Evolutionary conservation across 176 grass and related monocot genomes (phyloP).

Genomic region (bread wheat (Triticum aestivum)): DNA sequence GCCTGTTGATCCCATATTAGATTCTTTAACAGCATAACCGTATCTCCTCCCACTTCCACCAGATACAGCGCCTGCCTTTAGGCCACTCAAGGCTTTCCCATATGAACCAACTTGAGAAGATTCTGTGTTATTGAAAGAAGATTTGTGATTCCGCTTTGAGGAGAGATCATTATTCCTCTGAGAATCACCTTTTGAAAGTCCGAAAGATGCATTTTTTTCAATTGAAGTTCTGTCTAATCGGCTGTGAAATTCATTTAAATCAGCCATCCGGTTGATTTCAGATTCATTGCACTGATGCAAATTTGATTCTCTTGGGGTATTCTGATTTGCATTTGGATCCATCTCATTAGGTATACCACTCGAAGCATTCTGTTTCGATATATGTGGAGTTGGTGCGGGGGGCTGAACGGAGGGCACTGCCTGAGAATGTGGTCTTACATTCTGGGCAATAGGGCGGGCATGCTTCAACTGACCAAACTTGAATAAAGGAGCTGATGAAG

Average conservation of each 20-base stretch:
- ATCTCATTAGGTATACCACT: conserved; percentile 41
- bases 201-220: conserved; percentile 21
- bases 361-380: conserved; percentile 55
- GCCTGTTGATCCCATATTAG: conserved; percentile 45
- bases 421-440: conserved; percentile 43
- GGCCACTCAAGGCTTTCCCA: conserved; percentile 38
- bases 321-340: conserved; percentile 33
- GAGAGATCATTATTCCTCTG: conserved; percentile 35
- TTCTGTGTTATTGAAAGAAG: conserved; percentile 46
- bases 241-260: conserved; percentile 37
- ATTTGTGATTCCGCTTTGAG: conserved; percentile 41
- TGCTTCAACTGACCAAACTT: conserved; percentile 94
- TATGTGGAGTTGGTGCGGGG: conserved; percentile 39
- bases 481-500: conserved; percentile 69
- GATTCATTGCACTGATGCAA: conserved; percentile 36
- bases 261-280: conserved; percentile 42
- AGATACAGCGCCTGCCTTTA: conserved; percentile 40
- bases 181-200: conserved; percentile 27
- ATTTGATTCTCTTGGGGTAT: conserved; percentile 34
- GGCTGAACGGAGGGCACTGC: conserved; percentile 32
- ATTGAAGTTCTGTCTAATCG: conserved; percentile 16
- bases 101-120: conserved; percentile 49
- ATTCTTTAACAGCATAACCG: conserved; percentile 59
- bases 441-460: conserved; percentile 57
- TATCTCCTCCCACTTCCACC: conserved; percentile 69